Evolutionary conservation across 192 early-diverging fungal species (phyloP).

Genomic region (Funneliformis mosseae): DNA sequence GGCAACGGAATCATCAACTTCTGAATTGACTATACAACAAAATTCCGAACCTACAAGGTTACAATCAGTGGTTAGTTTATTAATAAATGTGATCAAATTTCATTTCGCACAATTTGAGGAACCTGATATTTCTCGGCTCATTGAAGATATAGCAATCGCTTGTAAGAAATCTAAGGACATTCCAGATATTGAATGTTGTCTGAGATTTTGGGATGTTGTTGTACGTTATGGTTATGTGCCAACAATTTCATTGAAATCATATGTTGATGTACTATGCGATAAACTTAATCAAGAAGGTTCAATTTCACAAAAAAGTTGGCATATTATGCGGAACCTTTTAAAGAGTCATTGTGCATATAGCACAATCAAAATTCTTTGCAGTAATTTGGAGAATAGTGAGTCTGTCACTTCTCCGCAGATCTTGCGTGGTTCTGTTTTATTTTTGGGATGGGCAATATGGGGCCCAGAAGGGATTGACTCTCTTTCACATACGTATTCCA

Average conservation of each 20-base stretch:
- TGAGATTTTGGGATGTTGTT: constrained; percentile 57
- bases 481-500: constrained; percentile 42
- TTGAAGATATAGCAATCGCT: constrained; percentile 49
- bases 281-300: constrained; percentile 40
- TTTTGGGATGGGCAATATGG: constrained; percentile 63
- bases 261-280: constrained; percentile 56
- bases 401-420: constrained; percentile 30
- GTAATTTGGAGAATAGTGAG: constrained; percentile 45
- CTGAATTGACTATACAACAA: background rate
- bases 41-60: constrained; percentile 44
- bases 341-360: constrained; percentile 64
- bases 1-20: background rate
- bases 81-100: constrained; percentile 55
- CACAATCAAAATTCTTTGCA: constrained; percentile 57
- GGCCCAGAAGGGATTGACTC: constrained; percentile 45
- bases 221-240: constrained; percentile 60
- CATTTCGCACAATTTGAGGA: constrained; percentile 63
- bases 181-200: constrained; percentile 45
- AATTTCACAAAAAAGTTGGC: constrained; percentile 50
- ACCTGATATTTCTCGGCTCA: constrained; percentile 49
- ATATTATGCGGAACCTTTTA: constrained; percentile 64
- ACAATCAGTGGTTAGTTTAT: constrained; percentile 50
- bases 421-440: constrained; percentile 57
- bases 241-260: constrained; percentile 44
- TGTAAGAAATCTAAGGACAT: constrained; percentile 45